These are phyloP conservation scores for Massarina eburnea DNA, from an alignment of 2,329 filamentous ascomycete genomes.

Conservation along the genomic window DNA sequence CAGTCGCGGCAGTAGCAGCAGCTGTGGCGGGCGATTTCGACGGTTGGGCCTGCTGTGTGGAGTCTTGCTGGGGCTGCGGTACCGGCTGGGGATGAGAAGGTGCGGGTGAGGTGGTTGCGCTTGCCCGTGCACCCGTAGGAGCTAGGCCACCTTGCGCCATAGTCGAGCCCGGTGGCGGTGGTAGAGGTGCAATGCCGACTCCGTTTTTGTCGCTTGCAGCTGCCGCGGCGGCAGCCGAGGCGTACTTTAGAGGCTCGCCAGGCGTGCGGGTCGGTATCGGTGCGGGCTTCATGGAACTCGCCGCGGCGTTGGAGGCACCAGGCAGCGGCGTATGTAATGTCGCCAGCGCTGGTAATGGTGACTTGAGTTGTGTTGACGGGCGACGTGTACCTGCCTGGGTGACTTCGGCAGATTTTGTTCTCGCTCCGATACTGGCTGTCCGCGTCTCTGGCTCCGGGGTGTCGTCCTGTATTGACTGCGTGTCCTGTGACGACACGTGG, in stretches of 20 bases:
- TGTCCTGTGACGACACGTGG: slow-evolving; percentile 90
- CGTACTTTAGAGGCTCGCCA: slow-evolving; percentile 92
- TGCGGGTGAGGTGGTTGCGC: slow-evolving; percentile 59
- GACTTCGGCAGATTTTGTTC: slow-evolving; percentile 63
- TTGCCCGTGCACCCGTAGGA: slow-evolving; percentile 56
- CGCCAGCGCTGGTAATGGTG: slow-evolving; percentile 86
- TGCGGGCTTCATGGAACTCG: slow-evolving; percentile 85
- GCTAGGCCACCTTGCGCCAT: slow-evolving; percentile 44
- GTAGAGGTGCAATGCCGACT: slow-evolving; percentile 89
- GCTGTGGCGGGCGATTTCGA: slow-evolving; percentile 56
- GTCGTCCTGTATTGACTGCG: slow-evolving; percentile 89
- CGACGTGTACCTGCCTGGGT: slow-evolving; percentile 62
- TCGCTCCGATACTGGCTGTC: slow-evolving; percentile 52
- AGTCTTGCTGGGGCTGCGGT: slow-evolving; percentile 43
- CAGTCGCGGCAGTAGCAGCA: slow-evolving; percentile 49
- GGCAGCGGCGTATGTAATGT: slow-evolving; percentile 78
- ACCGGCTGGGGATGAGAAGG: slow-evolving; percentile 43
- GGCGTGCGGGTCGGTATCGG: slow-evolving; percentile 80
- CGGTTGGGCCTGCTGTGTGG: slow-evolving; percentile 37
- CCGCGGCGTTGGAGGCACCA: slow-evolving; percentile 61
- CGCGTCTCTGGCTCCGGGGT: slow-evolving; percentile 60
- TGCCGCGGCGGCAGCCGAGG: slow-evolving; percentile 90
- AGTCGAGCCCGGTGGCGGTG: slow-evolving; percentile 73
- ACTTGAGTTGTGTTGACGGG: slow-evolving; percentile 89
- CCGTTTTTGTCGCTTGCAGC: slow-evolving; percentile 86